These are phyloP conservation scores for Hirsutella rhossiliensis DNA, from an alignment of 2,329 filamentous ascomycete species.

Conservation along the genomic window DNA sequence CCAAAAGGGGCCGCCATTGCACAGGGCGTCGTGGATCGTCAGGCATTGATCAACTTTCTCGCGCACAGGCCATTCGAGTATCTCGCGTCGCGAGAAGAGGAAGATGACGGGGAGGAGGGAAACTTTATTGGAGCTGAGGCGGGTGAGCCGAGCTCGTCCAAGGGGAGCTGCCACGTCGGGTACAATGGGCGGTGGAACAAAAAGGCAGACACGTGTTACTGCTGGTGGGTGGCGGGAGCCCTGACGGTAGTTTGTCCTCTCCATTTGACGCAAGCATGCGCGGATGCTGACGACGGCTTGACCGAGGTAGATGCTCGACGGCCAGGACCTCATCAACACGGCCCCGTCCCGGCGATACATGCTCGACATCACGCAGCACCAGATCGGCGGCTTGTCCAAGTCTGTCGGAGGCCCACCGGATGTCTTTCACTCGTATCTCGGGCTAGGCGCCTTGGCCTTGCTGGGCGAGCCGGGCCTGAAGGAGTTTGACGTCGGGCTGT, in stretches of 20 bases:
- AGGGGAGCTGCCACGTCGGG: slow-evolving; percentile 43
- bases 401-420: slow-evolving; percentile 55
- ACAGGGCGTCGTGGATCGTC: slow-evolving; percentile 19
- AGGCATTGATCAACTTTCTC: slow-evolving; percentile 39
- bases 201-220: slow-evolving; percentile 87
- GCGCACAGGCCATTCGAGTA: slow-evolving; percentile 53
- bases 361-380: slow-evolving; percentile 74
- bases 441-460: slow-evolving; percentile 65
- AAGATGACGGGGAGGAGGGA: slow-evolving; percentile 30
- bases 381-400: slow-evolving; percentile 76
- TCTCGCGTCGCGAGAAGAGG: slow-evolving; percentile 31
- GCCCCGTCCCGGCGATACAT: slow-evolving; percentile 62
- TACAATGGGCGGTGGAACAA: slow-evolving; percentile 92
- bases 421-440: slow-evolving; percentile 83
- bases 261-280: not conserved
- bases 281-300: not conserved
- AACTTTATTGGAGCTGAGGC: slow-evolving; percentile 22
- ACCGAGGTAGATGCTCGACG: slow-evolving; percentile 39
- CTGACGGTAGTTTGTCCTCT: slow-evolving; percentile 21
- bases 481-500: slow-evolving; percentile 61
- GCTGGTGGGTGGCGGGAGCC: slow-evolving; percentile 77
- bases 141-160: slow-evolving; percentile 20
- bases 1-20: slow-evolving; percentile 16
- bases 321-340: slow-evolving; percentile 44
- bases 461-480: slow-evolving; percentile 60